Conservation (phyloP, 371 early-diverging fungal genomes). For the Mucor racemosus region DNA sequence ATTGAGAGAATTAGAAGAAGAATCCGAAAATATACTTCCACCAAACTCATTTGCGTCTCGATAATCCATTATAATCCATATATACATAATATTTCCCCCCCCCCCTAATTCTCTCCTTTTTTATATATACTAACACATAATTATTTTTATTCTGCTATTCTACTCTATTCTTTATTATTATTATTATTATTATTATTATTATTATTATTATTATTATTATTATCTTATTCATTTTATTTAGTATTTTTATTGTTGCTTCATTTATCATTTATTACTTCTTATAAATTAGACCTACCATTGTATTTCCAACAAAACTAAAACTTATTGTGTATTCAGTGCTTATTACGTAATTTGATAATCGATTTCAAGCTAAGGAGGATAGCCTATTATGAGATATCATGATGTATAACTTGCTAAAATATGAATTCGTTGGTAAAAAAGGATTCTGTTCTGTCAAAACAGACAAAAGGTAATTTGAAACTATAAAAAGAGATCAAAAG, state of each 20-base stretch:
- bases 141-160: neutral
- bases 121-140: neutral
- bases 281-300: neutral
- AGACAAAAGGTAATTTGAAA: no score
- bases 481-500: no score
- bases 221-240: neutral
- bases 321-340: neutral
- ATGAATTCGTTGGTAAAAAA: no score
- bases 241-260: no score
- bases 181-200: neutral
- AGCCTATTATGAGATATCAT: no score
- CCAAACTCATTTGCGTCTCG: slow-evolving; percentile 5
- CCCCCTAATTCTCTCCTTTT: neutral
- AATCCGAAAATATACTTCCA: slow-evolving; percentile 6
- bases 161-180: slow-evolving; percentile 2
- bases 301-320: neutral
- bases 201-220: neutral
- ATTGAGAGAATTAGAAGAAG: slow-evolving; percentile 23
- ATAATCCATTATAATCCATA: neutral
- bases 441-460: no score
- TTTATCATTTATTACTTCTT: neutral
- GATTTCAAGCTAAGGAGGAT: no score
- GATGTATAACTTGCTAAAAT: no score
- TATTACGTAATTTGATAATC: no score
- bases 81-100: neutral